phyloP scores from a whole-genome alignment of 768 basidiomycete genomes.

The Podaxis mareebaensis region DNA sequence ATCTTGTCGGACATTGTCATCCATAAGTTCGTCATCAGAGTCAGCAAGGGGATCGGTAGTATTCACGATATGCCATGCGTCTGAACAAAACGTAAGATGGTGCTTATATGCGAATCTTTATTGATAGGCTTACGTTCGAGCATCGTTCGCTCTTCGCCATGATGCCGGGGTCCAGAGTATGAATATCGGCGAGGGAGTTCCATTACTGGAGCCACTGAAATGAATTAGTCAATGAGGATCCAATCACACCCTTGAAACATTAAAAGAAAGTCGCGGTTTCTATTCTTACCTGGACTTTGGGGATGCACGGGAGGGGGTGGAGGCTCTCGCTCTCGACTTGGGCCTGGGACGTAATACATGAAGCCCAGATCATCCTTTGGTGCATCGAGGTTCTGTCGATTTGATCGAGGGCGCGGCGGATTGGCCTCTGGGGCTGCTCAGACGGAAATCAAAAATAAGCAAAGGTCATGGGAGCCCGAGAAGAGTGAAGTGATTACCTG shows the following conservation, averaged over 20 bases:
- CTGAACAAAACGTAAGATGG: constrained; percentile 35
- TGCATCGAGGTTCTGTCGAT: constrained; percentile 40
- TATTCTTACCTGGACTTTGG: constrained; percentile 12
- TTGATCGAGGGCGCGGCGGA: constrained; percentile 33
- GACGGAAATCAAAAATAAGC: not conserved
- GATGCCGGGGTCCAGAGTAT: constrained; percentile 14
- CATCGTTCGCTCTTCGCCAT: constrained; percentile 39
- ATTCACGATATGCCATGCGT: constrained; percentile 70
- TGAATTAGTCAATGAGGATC: not conserved
- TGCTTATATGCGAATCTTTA: constrained; percentile 9
- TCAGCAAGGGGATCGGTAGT: constrained; percentile 67
- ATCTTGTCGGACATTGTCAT: constrained; percentile 63
- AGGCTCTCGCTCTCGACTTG: constrained; percentile 15
- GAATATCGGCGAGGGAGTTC: constrained; percentile 8
- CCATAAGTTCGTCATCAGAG: constrained; percentile 71
- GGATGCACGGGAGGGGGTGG: constrained; percentile 3
- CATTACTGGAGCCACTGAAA: constrained; percentile 1
- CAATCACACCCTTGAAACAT: not conserved
- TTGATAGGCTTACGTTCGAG: constrained; percentile 40
- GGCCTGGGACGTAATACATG: constrained; percentile 48
- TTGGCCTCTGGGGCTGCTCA: constrained; percentile 27
- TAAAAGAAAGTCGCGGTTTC: not conserved
- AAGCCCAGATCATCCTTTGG: constrained; percentile 46
- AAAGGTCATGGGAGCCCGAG: not conserved
- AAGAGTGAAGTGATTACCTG: constrained; percentile 32